Conservation (phyloP, 1,284 basidiomycete genomes). For the Singerocomus inundabilis region DNA sequence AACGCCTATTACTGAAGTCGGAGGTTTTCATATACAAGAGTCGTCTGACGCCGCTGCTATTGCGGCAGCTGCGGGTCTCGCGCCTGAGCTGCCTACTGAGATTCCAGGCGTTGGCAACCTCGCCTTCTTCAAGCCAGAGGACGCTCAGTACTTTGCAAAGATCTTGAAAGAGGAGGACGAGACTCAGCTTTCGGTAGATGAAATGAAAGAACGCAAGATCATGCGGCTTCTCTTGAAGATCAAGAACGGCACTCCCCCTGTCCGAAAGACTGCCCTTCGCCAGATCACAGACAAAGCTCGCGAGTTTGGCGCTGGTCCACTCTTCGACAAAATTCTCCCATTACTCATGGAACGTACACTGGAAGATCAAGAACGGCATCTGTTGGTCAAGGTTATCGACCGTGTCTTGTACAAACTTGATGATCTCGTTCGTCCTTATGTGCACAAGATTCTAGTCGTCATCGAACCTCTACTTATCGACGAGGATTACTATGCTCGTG, state of each 20-base stretch:
- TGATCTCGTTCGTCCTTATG: slow-evolving; percentile 97
- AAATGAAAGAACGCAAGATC: slow-evolving; percentile 99
- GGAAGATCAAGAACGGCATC: slow-evolving; percentile 97
- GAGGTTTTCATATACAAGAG: slow-evolving; percentile 96
- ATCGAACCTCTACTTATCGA: slow-evolving; percentile 99
- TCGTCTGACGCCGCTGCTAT: slow-evolving; percentile 85
- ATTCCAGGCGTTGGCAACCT: slow-evolving; percentile 97
- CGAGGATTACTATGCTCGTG: slow-evolving; percentile 99
- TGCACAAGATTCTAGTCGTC: slow-evolving; percentile 99
- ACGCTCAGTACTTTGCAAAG: slow-evolving; percentile 97
- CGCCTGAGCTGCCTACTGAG: slow-evolving; percentile 95
- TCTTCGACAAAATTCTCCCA: slow-evolving; percentile 99
- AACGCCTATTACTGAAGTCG: slow-evolving; percentile 67
- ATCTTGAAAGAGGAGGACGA: slow-evolving; percentile 95
- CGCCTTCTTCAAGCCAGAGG: slow-evolving; percentile 98
- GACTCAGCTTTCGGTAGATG: slow-evolving; percentile 93
- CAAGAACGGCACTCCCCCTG: slow-evolving; percentile 98
- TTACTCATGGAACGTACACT: slow-evolving; percentile 98
- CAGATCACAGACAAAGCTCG: slow-evolving; percentile 99
- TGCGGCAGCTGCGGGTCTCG: slow-evolving; percentile 87
- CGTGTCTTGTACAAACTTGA: slow-evolving; percentile 99
- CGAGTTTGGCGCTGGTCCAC: slow-evolving; percentile 97
- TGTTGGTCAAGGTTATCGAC: slow-evolving; percentile 99
- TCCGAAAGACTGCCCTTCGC: slow-evolving; percentile 94
- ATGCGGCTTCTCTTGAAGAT: slow-evolving; percentile 99